phyloP scores from a whole-genome alignment of 2,329 filamentous ascomycete genomes.

The Chaetomiaceae sp. region DNA sequence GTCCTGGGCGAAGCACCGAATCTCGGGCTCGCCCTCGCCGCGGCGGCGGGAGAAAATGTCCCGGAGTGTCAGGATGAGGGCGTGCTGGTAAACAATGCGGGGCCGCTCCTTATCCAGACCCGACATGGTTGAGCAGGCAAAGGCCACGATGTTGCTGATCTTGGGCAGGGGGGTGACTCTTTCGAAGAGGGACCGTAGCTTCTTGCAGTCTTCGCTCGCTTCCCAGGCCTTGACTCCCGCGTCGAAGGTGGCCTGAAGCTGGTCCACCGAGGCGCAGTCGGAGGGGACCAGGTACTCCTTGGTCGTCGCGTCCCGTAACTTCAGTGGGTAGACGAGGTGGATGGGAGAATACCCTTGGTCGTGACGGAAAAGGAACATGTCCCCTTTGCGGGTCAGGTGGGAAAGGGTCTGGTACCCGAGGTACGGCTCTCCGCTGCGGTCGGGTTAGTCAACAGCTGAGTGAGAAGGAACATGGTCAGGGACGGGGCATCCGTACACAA shows the following conservation, averaged over 20 bases:
- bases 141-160: slow-evolving; percentile 1
- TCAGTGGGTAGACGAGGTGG: neutral
- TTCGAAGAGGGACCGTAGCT: neutral
- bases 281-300: neutral
- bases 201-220: neutral
- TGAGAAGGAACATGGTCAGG: no score
- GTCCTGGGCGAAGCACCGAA: slow-evolving; percentile 28
- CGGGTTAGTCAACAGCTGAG: no score
- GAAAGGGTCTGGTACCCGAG: neutral
- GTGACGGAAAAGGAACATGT: neutral
- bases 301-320: neutral
- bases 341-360: neutral
- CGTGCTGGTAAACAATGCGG: neutral
- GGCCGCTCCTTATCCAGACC: no score
- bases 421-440: neutral
- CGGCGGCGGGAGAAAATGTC: neutral
- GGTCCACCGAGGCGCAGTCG: neutral
- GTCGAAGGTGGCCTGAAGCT: neutral
- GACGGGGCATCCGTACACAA: neutral
- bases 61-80: neutral
- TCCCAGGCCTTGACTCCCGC: neutral
- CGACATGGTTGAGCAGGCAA: neutral
- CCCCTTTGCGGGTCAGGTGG: neutral
- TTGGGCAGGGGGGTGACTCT: neutral
- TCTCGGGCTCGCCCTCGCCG: neutral